Evolutionary conservation across 345 rosid genomes (phyloP), one percentile per base, ranked within the genome.

Genomic region (Lepidium africanum): DNA sequence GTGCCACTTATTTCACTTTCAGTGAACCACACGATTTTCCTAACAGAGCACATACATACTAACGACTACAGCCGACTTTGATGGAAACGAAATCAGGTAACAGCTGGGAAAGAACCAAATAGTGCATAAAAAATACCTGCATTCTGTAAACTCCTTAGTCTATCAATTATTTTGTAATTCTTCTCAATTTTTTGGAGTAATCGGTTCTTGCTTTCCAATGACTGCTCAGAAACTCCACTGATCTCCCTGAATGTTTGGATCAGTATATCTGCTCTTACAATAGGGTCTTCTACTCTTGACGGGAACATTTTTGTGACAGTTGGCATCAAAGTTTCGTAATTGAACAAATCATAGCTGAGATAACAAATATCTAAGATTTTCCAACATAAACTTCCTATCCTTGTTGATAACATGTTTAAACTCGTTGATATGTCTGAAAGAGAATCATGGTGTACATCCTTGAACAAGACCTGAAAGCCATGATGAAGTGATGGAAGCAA

Each of bases 251-350:
- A 72, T 54, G 90, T 84, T 80, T 91, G 95, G 61, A 94, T 75
- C 70, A 94, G 69, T 68, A 94, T 85, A 73, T 94, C 96, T 63
- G 87, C 84, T 73, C 99, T 85, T 63, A 94, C 72, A 65, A 87
- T 58, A 51, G 99, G 99, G 78, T 94, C 97, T 75, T 91, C 97
- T 14, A 94, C 85, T 43, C 82, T 87, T 43, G 96, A 89, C 1
- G 99, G 96, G 65, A 88, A 85, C 70, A 94, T 89, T 83, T 91
- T 91, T 25, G 92, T 76, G 55, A 77, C 64, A 47, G 83, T 59
- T 67, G 88, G 84, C 71, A 76, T 21, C 25, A 78, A 61, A 36
- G 75, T 75, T 41, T 66, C 73, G 59, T 82, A 81, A 69, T 78
- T 74, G 77, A 79, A 69, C 45, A 81, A 66, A 55, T 81, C 91